Evolutionary conservation across 345 rosid genomes (phyloP).

Genomic region (Salix brachista): DNA sequence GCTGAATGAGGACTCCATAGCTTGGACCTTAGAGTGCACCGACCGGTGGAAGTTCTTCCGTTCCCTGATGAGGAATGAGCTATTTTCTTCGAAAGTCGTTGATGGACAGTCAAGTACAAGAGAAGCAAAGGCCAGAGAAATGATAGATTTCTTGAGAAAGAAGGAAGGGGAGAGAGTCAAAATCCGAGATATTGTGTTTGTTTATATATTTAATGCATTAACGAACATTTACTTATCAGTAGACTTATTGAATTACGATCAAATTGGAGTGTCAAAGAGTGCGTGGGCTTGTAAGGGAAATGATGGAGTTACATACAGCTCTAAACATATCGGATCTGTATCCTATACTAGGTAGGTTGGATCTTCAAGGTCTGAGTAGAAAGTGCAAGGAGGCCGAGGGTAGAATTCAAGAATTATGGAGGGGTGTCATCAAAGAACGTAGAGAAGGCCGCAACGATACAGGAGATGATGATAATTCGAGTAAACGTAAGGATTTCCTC

Average conservation of each 20-base stretch:
- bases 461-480: no score
- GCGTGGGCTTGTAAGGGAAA: neutral
- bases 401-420: conserved; percentile 1
- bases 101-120: conserved; percentile 5
- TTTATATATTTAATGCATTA: neutral
- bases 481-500: conserved; percentile 5
- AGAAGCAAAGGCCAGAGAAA: conserved; percentile 1
- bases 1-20: conserved; percentile 2
- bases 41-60: conserved; percentile 14
- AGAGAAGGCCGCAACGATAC: neutral
- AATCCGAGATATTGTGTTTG: conserved; percentile 7
- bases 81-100: conserved; percentile 4
- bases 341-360: conserved; percentile 16
- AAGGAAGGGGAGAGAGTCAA: conserved; percentile 7
- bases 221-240: neutral
- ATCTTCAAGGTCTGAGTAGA: conserved; percentile 13
- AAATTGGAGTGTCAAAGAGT: neutral
- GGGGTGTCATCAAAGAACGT: conserved; percentile 5
- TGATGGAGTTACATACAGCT: conserved; percentile 1
- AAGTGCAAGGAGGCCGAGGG: neutral
- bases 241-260: neutral
- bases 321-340: conserved; percentile 14
- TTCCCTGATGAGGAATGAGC: conserved; percentile 1
- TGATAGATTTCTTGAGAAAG: conserved; percentile 5
- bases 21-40: conserved; percentile 10